These are phyloP conservation scores for Secale cereale DNA, from an alignment of 176 grass and related monocot species.

Conservation along the genomic window DNA sequence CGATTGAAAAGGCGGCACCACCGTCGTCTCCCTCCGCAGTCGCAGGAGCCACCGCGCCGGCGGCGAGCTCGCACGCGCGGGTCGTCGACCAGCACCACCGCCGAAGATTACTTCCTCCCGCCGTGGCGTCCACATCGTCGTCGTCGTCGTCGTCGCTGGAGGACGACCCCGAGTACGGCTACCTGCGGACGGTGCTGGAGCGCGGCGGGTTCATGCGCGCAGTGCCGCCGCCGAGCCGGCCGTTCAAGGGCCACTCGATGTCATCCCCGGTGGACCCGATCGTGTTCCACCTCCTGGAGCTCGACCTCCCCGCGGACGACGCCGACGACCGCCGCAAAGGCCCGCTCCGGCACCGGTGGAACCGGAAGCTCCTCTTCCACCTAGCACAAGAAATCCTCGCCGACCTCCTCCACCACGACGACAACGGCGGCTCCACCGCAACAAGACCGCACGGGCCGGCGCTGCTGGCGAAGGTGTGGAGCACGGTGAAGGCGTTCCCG, in stretches of 20 bases:
- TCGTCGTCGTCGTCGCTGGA: conserved; percentile 2
- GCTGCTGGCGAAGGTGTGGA: conserved; percentile 45
- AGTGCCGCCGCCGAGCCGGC: background rate
- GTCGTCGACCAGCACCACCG: background rate
- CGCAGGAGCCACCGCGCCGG: too few relatives aligned
- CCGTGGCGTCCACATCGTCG: background rate
- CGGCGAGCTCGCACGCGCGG: background rate
- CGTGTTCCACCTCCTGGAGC: conserved; percentile 84
- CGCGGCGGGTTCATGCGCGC: conserved; percentile 45
- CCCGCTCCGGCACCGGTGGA: conserved; percentile 57
- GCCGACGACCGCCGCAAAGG: background rate
- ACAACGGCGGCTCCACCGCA: background rate
- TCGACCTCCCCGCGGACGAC: conserved; percentile 41
- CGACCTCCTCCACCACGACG: background rate
- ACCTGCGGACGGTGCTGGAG: conserved; percentile 52
- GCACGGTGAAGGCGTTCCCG: conserved; percentile 37
- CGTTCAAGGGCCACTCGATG: background rate
- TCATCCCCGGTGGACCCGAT: conserved; percentile 54
- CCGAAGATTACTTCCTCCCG: background rate
- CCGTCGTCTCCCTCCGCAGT: background rate
- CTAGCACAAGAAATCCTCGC: conserved; percentile 56
- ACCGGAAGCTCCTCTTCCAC: conserved; percentile 88
- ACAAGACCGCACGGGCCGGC: background rate
- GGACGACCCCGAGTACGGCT: conserved; percentile 63
- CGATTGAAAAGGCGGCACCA: background rate